Evolutionary conservation across 129 eudicot genomes (phyloP).

Genomic region (Smallanthus sonchifolius): DNA sequence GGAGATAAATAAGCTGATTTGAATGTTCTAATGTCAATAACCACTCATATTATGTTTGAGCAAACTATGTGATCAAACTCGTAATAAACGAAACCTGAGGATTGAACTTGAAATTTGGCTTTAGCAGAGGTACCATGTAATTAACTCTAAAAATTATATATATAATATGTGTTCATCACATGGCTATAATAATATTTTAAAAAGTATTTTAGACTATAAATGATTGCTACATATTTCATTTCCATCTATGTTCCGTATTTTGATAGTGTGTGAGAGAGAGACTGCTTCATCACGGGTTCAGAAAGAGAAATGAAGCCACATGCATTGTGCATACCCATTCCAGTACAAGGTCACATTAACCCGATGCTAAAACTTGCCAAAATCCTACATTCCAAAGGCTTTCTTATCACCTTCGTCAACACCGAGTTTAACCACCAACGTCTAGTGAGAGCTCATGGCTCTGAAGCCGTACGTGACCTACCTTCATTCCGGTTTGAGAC

Average conservation of each 20-base stretch:
- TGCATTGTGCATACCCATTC: slow-evolving; percentile 31
- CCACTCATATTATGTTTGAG: too few relatives aligned
- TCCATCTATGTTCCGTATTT: not conserved
- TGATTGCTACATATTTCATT: not conserved
- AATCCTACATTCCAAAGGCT: slow-evolving; percentile 34
- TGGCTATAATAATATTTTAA: not conserved
- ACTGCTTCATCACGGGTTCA: not conserved
- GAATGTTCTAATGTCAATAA: too few relatives aligned
- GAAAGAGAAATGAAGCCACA: slow-evolving; percentile 7
- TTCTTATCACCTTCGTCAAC: slow-evolving; percentile 31
- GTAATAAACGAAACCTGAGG: too few relatives aligned
- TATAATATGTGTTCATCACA: too few relatives aligned
- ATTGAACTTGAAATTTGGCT: too few relatives aligned
- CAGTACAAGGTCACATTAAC: slow-evolving; percentile 33
- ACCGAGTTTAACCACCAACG: slow-evolving; percentile 44
- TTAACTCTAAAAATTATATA: too few relatives aligned
- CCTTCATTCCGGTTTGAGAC: slow-evolving; percentile 42
- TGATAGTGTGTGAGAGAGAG: not conserved
- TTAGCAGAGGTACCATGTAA: too few relatives aligned
- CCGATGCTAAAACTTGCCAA: slow-evolving; percentile 38
- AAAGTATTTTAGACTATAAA: not conserved
- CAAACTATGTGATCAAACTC: too few relatives aligned
- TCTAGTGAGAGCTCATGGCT: slow-evolving; percentile 28
- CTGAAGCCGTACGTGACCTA: slow-evolving; percentile 11
- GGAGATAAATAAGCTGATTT: too few relatives aligned